These are phyloP conservation scores for Kickxella alabastrina DNA, from an alignment of 192 early-diverging fungal species.

Conservation along the genomic window DNA sequence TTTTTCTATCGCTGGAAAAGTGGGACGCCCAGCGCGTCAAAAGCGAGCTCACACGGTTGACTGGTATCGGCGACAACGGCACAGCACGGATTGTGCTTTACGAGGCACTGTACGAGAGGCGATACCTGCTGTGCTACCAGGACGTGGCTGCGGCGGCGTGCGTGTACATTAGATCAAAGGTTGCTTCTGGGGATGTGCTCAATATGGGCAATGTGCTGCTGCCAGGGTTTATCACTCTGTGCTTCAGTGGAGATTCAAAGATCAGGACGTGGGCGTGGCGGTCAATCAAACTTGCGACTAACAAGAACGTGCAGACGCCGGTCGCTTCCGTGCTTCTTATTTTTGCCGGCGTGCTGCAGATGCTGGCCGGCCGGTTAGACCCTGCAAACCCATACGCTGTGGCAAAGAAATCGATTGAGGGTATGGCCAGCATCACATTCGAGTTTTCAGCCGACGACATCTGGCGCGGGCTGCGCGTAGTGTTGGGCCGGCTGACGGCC, in stretches of 20 bases:
- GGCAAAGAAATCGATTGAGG: neutral
- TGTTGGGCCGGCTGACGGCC: conserved; percentile 17
- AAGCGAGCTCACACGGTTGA: conserved; percentile 1
- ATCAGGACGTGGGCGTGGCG: conserved; percentile 27
- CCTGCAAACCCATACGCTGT: neutral
- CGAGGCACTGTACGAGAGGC: conserved; percentile 21
- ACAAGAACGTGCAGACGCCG: conserved; percentile 4
- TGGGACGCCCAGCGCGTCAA: conserved; percentile 41
- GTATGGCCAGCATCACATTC: conserved; percentile 7
- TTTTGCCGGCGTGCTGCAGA: conserved; percentile 16
- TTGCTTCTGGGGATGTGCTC: conserved; percentile 8
- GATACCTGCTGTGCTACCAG: conserved; percentile 13
- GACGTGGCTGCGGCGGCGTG: conserved; percentile 9
- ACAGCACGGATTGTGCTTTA: conserved; percentile 11
- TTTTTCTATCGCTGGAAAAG: conserved; percentile 15
- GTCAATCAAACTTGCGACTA: conserved; percentile 22
- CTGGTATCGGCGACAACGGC: neutral
- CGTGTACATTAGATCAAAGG: conserved; percentile 10
- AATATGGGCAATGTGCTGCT: conserved; percentile 21
- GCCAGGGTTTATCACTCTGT: conserved; percentile 26
- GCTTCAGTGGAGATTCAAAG: conserved; percentile 11
- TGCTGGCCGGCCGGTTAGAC: conserved; percentile 1
- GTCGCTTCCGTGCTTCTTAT: conserved; percentile 3
- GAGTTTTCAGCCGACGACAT: conserved; percentile 18
- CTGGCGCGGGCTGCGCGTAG: conserved; percentile 33